A percentile compares a stretch with the other conserved stretches of the same genome.
Conservation (phyloP, 2,329 filamentous ascomycete species). For the Magnaporthales sp. region DNA sequence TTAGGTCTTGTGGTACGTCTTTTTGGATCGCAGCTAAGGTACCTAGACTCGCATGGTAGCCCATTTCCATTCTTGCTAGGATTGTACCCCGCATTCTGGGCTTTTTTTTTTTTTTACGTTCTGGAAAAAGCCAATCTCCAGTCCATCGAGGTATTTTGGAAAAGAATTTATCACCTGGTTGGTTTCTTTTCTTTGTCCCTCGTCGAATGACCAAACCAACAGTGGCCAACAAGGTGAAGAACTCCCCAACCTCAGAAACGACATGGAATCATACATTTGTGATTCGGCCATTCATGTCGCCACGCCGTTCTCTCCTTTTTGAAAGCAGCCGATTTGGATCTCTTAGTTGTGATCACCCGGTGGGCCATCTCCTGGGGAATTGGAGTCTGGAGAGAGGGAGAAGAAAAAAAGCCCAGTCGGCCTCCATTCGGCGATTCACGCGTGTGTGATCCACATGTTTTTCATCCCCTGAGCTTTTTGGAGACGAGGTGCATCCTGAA, state of each 20-base stretch:
- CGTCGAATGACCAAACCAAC: not conserved
- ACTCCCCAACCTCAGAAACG: not conserved
- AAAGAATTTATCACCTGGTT: not conserved
- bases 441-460: not conserved
- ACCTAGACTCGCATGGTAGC: not conserved
- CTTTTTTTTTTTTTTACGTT: not conserved
- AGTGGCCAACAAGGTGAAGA: not conserved
- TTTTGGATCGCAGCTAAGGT: not conserved
- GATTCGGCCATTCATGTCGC: not conserved
- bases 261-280: not conserved
- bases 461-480: not conserved
- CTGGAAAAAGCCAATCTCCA: not conserved
- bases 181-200: not conserved
- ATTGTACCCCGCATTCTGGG: not conserved
- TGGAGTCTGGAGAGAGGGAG: not conserved
- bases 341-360: not conserved
- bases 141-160: not conserved
- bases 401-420: not conserved
- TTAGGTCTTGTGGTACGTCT: not conserved
- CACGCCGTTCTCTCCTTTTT: not conserved
- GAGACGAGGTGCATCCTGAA: not conserved
- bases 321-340: not conserved
- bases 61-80: not conserved
- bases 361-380: not conserved
- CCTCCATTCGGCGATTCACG: slow-evolving; percentile 3